Conservation (phyloP, 78 protist species). For the Andalucia godoyi region DNA sequence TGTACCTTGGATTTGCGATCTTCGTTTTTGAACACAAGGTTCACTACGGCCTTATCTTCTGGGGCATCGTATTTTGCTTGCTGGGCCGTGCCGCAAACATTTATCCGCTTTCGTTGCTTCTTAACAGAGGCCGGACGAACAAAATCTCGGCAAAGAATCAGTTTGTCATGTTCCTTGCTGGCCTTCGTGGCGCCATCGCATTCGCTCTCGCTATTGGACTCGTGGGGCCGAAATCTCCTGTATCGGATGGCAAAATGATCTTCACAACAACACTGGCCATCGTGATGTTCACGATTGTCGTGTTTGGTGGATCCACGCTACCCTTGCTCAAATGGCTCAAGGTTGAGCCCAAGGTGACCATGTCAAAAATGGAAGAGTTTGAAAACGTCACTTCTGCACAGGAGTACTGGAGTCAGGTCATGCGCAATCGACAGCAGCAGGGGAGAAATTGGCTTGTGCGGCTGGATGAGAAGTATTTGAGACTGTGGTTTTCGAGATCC, state of each 20-base stretch:
- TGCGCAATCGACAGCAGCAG: no score
- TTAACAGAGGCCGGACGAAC: not conserved
- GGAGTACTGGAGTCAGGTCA: no score
- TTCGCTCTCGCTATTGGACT: slow-evolving; percentile 51
- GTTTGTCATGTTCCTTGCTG: slow-evolving; percentile 47
- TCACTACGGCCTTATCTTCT: not conserved
- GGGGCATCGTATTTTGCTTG: not conserved
- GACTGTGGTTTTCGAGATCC: no score
- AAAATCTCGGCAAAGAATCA: not conserved
- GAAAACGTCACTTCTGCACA: no score
- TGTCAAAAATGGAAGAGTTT: no score
- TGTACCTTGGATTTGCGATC: slow-evolving; percentile 30
- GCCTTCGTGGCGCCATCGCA: slow-evolving; percentile 83
- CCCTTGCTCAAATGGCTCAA: slow-evolving; percentile 19
- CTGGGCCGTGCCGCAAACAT: slow-evolving; percentile 37
- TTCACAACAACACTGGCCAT: slow-evolving; percentile 50
- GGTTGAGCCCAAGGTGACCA: not conserved
- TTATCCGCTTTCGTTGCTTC: slow-evolving; percentile 17
- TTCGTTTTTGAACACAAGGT: slow-evolving; percentile 1
- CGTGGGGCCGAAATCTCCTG: not conserved
- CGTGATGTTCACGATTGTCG: slow-evolving; percentile 37
- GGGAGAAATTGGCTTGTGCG: no score
- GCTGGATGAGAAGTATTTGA: no score
- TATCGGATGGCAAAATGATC: not conserved
- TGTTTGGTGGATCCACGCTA: slow-evolving; percentile 40